Conservation (phyloP, 768 basidiomycete genomes). For the Pilatotrama ljubarskyi region DNA sequence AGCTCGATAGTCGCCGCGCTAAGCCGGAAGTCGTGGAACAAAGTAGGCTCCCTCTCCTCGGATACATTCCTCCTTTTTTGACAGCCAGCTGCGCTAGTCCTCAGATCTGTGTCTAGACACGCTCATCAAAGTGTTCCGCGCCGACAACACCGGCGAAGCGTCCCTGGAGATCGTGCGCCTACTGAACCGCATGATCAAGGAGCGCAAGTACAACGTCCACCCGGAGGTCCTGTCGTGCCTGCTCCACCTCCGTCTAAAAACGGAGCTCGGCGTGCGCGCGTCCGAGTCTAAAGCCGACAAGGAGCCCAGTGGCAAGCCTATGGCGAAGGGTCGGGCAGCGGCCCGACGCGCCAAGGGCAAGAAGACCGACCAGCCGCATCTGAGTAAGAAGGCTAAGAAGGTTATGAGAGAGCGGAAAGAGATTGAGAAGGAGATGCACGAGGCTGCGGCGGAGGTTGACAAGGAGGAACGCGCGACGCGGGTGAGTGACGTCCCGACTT, state of each 20-base stretch:
- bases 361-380: conserved; percentile 62
- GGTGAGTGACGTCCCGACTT: conserved; percentile 48
- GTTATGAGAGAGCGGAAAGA: conserved; percentile 83
- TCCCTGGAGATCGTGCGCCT: conserved; percentile 90
- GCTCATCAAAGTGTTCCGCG: conserved; percentile 77
- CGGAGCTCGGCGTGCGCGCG: conserved; percentile 78
- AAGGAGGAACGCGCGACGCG: conserved; percentile 82
- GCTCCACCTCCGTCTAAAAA: conserved; percentile 81
- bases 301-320: conserved; percentile 39
- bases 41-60: conserved; percentile 48
- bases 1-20: conserved; percentile 79
- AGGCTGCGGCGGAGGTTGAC: conserved; percentile 93
- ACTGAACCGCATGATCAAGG: conserved; percentile 94
- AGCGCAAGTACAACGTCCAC: conserved; percentile 85
- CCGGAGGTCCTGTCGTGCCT: conserved; percentile 87
- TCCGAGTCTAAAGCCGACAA: conserved; percentile 70
- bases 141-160: conserved; percentile 75
- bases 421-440: conserved; percentile 88
- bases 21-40: conserved; percentile 87
- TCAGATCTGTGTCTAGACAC: conserved; percentile 85
- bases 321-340: conserved; percentile 46
- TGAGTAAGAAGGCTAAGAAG: conserved; percentile 92
- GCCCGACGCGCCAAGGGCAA: conserved; percentile 55
- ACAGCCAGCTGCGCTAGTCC: conserved; percentile 47
- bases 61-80: conserved; percentile 11